Percentiles rank a stretch among this genome's conserved stretches.
These are phyloP conservation scores for Apiospora pterosperma DNA, from an alignment of 2,329 filamentous ascomycete species.

Conservation along the genomic window DNA sequence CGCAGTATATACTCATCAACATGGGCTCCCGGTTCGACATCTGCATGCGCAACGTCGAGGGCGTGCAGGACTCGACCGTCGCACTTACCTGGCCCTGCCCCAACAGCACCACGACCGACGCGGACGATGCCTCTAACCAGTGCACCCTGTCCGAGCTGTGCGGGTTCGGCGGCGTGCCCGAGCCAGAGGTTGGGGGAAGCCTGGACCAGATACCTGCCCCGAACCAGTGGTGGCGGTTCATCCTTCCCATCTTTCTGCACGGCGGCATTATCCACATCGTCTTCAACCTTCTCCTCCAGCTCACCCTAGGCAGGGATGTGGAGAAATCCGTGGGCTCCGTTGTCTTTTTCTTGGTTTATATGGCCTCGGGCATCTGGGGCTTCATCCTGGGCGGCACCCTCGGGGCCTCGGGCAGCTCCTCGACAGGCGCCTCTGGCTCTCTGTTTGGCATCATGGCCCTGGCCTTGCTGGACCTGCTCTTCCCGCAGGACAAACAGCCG, in stretches of 20 bases:
- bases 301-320: slow-evolving; percentile 89
- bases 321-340: slow-evolving; percentile 85
- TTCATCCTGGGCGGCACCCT: slow-evolving; percentile 95
- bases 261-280: slow-evolving; percentile 91
- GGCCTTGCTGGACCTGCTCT: slow-evolving; percentile 82
- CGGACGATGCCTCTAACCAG: slow-evolving; percentile 41
- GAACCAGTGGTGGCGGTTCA: slow-evolving; percentile 97
- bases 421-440: slow-evolving; percentile 83
- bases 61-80: slow-evolving; percentile 52
- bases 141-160: slow-evolving; percentile 81
- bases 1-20: slow-evolving; percentile 85
- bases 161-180: slow-evolving; percentile 72
- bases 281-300: slow-evolving; percentile 90
- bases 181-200: slow-evolving; percentile 42
- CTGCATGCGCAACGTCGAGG: slow-evolving; percentile 84
- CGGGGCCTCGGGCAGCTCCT: slow-evolving; percentile 75
- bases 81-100: slow-evolving; percentile 73
- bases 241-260: slow-evolving; percentile 92
- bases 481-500: slow-evolving; percentile 83
- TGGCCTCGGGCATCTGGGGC: slow-evolving; percentile 89
- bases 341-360: slow-evolving; percentile 85
- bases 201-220: slow-evolving; percentile 58
- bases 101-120: slow-evolving; percentile 62
- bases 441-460: slow-evolving; percentile 92
- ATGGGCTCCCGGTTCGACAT: slow-evolving; percentile 92